Conservation (phyloP, 805 yeast genomes). For the Priceomyces medius region DNA sequence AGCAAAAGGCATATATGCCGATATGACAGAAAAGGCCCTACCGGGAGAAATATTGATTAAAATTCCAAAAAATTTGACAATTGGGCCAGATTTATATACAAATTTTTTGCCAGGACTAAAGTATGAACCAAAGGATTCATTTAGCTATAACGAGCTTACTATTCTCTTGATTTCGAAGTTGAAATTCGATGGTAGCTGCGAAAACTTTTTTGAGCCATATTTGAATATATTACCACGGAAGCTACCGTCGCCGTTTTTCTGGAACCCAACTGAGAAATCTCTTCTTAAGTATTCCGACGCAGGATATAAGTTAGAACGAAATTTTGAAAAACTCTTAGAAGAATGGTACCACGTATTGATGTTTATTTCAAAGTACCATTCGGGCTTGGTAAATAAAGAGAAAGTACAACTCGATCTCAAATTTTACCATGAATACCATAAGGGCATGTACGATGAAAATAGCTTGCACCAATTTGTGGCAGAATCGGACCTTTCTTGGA, state of each 20-base stretch:
- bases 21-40: neutral
- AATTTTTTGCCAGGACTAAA: slow-evolving; percentile 1
- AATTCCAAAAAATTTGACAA: slow-evolving; percentile 5
- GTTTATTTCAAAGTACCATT: neutral
- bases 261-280: slow-evolving; percentile 5
- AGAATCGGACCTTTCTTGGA: slow-evolving; percentile 4
- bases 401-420: slow-evolving; percentile 1
- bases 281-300: slow-evolving; percentile 5
- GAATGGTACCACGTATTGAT: slow-evolving; percentile 7
- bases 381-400: neutral
- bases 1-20: slow-evolving; percentile 3
- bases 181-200: slow-evolving; percentile 3
- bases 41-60: neutral
- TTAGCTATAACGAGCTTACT: slow-evolving; percentile 5
- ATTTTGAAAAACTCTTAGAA: slow-evolving; percentile 4
- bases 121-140: slow-evolving; percentile 1
- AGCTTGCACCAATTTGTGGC: slow-evolving; percentile 1
- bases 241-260: slow-evolving; percentile 6
- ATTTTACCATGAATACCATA: neutral
- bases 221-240: slow-evolving; percentile 7
- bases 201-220: slow-evolving; percentile 4
- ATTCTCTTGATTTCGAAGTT: slow-evolving; percentile 7
- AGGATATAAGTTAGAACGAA: slow-evolving; percentile 5
- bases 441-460: neutral
- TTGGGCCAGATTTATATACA: slow-evolving; percentile 5